Percentiles rank a stretch among this genome's conserved stretches.
Evolutionary conservation across 192 early-diverging fungal genomes (phyloP).

Genomic region (Mortierella antarctica): DNA sequence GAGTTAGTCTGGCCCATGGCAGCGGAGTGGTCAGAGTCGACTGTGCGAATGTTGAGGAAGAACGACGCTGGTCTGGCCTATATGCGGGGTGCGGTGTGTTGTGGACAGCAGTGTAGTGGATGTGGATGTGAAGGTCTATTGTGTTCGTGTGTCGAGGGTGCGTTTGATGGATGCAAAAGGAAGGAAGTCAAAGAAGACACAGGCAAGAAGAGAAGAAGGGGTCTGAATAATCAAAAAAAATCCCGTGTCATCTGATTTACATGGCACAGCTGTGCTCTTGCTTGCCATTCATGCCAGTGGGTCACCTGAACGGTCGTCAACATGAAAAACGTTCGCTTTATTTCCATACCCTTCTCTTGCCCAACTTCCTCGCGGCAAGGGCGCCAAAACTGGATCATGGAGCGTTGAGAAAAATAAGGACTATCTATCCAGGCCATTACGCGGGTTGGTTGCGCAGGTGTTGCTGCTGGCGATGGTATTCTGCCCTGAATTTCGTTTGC

Average conservation of each 20-base stretch:
- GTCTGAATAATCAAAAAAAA: neutral
- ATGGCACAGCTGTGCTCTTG: no score
- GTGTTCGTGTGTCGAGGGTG: neutral
- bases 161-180: neutral
- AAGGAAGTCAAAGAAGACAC: no score
- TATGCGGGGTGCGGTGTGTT: neutral
- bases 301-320: no score
- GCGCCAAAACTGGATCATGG: no score
- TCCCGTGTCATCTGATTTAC: neutral
- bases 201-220: slow-evolving; percentile 2
- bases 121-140: neutral
- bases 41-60: slow-evolving; percentile 1
- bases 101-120: neutral
- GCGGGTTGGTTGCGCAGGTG: slow-evolving; percentile 29
- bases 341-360: no score
- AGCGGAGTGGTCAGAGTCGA: neutral
- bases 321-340: no score
- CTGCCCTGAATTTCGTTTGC: slow-evolving; percentile 36
- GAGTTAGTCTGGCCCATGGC: slow-evolving; percentile 37
- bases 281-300: no score
- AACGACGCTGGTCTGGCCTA: neutral
- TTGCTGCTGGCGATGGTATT: slow-evolving; percentile 42
- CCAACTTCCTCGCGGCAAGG: no score
- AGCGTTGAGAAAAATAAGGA: neutral
- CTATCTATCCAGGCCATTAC: neutral